Percentiles rank a stretch among this genome's conserved stretches.
phyloP scores from a whole-genome alignment of 1,284 basidiomycete species.

The Marasmius tenuissimus region DNA sequence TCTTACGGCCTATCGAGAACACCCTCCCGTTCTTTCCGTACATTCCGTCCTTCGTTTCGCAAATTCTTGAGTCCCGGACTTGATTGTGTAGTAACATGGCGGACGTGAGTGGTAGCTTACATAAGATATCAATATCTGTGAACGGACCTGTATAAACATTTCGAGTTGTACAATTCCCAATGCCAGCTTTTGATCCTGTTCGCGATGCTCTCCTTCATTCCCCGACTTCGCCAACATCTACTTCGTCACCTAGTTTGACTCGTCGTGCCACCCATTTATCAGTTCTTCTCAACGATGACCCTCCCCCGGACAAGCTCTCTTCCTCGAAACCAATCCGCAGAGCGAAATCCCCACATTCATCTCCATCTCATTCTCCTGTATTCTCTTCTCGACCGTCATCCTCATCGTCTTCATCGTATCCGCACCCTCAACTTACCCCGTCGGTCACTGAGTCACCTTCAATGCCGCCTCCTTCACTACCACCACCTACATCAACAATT shows the following conservation, averaged over 20 bases:
- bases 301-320: conserved; percentile 43
- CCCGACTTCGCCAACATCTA: conserved; percentile 31
- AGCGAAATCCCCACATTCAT: conserved; percentile 21
- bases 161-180: conserved; percentile 21
- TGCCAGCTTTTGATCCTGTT: conserved; percentile 83
- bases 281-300: conserved; percentile 65
- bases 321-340: conserved; percentile 38
- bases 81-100: too few relatives aligned
- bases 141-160: not conserved
- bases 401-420: conserved; percentile 27
- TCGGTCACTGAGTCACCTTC: conserved; percentile 25
- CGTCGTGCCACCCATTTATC: conserved; percentile 70
- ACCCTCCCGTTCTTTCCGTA: too few relatives aligned
- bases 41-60: too few relatives aligned
- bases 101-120: not conserved
- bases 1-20: too few relatives aligned
- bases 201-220: conserved; percentile 79
- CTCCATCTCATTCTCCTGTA: conserved; percentile 15
- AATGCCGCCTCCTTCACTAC: conserved; percentile 31
- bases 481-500: not conserved
- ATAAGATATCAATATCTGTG: not conserved
- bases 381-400: conserved; percentile 27
- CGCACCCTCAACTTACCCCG: conserved; percentile 15
- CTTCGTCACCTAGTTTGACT: conserved; percentile 43
- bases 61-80: too few relatives aligned